Conservation (phyloP, 768 basidiomycete species). For the Tylopilus rubrobrunneus region DNA sequence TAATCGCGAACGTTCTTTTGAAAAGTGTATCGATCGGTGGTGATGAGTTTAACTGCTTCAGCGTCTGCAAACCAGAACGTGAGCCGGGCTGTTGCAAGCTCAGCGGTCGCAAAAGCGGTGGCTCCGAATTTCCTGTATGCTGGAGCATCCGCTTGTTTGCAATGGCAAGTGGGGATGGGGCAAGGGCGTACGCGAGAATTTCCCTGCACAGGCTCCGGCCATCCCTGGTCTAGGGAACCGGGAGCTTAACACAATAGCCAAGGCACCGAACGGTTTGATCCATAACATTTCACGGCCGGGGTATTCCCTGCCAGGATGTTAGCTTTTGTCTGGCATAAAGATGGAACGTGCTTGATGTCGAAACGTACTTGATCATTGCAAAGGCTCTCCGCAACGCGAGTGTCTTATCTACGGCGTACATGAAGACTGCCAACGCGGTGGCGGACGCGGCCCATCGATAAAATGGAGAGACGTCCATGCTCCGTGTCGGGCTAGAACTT, state of each 20-base stretch:
- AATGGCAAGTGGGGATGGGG: no score
- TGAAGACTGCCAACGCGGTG: constrained; percentile 7
- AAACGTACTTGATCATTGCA: constrained; percentile 13
- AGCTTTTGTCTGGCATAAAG: not conserved
- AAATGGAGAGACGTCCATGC: not conserved
- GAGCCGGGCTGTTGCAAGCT: constrained; percentile 28
- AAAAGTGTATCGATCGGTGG: constrained; percentile 33
- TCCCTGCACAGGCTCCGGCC: constrained; percentile 31
- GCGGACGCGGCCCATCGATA: not conserved
- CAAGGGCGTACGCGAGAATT: constrained; percentile 35
- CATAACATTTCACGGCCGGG: constrained; percentile 20
- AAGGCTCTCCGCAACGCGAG: constrained; percentile 13
- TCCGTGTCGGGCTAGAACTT: not conserved
- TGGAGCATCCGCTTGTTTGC: constrained; percentile 17
- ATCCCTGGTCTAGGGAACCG: constrained; percentile 35
- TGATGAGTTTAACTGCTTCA: constrained; percentile 37
- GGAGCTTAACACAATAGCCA: constrained; percentile 24
- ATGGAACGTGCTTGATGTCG: not conserved
- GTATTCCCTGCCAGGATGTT: not conserved
- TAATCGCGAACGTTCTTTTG: constrained; percentile 40
- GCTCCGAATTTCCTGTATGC: constrained; percentile 38
- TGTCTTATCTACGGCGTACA: constrained; percentile 4
- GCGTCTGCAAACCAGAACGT: constrained; percentile 43
- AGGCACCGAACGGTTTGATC: constrained; percentile 33
- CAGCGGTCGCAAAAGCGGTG: constrained; percentile 38